Percentiles rank a stretch among this genome's conserved stretches.
Conservation (phyloP, 371 early-diverging fungal species). For the Paraphysoderma sedebokerense region DNA sequence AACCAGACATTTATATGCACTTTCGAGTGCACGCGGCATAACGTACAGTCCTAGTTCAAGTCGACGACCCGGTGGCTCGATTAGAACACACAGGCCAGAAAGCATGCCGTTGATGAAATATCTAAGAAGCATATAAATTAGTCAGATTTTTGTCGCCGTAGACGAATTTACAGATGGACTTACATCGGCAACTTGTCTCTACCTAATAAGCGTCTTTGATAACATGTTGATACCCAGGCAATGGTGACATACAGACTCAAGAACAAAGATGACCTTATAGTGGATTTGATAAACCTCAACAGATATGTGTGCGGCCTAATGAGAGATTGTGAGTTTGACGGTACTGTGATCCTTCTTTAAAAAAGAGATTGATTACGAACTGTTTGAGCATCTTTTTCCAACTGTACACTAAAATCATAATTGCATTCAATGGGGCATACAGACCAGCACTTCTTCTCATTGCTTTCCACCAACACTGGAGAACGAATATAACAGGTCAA, state of each 20-base stretch:
- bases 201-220: slow-evolving; percentile 31
- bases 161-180: slow-evolving; percentile 1
- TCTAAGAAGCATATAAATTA: slow-evolving; percentile 1
- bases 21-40: slow-evolving; percentile 59
- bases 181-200: slow-evolving; percentile 34
- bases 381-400: slow-evolving; percentile 20
- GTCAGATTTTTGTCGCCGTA: neutral
- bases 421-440: slow-evolving; percentile 48
- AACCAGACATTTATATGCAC: too few species aligned
- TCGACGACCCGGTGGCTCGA: slow-evolving; percentile 59
- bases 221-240: slow-evolving; percentile 45
- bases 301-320: slow-evolving; percentile 13
- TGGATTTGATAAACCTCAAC: slow-evolving; percentile 25
- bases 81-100: slow-evolving; percentile 44
- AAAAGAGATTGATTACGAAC: slow-evolving; percentile 12
- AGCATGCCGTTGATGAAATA: slow-evolving; percentile 45
- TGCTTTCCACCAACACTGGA: neutral
- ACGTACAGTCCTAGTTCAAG: slow-evolving; percentile 66
- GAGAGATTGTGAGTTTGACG: slow-evolving; percentile 12
- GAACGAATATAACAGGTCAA: too few species aligned
- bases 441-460: slow-evolving; percentile 23
- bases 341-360: slow-evolving; percentile 8
- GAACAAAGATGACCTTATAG: slow-evolving; percentile 49
- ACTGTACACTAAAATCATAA: slow-evolving; percentile 36
- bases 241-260: slow-evolving; percentile 43